phyloP scores from a whole-genome alignment of 352 stramenopile species.

The Globisporangium mamillatum region DNA sequence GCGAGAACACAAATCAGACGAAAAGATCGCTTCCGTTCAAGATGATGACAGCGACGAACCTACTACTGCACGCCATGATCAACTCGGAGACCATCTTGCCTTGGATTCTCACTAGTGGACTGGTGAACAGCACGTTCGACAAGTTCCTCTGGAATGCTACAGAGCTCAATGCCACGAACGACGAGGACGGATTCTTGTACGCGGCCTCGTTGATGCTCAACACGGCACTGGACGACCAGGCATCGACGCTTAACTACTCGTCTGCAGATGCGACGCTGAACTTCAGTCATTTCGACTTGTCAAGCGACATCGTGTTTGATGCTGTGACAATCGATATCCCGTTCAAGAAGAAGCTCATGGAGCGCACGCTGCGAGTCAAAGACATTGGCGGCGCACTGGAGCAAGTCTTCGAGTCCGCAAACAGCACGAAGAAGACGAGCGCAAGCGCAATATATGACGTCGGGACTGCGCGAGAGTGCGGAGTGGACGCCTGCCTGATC shows the following conservation, averaged over 20 bases:
- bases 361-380: conserved; percentile 14
- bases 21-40: conserved; percentile 12
- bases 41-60: conserved; percentile 24
- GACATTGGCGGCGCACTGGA: conserved; percentile 3
- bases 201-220: conserved; percentile 18
- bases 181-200: conserved; percentile 12
- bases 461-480: conserved; percentile 17
- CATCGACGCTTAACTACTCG: conserved; percentile 15
- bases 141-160: conserved; percentile 10
- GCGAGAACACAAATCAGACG: not conserved
- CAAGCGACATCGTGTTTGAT: conserved; percentile 32
- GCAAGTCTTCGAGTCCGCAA: conserved; percentile 10
- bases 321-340: conserved; percentile 42
- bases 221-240: conserved; percentile 9
- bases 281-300: conserved; percentile 27
- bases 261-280: conserved; percentile 24
- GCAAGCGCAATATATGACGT: conserved; percentile 17
- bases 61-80: conserved; percentile 34
- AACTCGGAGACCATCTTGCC: conserved; percentile 19
- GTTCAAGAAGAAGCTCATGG: conserved; percentile 22
- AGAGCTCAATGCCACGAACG: not conserved
- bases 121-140: conserved; percentile 21
- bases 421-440: not conserved
- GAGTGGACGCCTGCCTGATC: conserved; percentile 32
- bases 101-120: conserved; percentile 6